Percentiles rank a stretch among this genome's conserved stretches.
phyloP scores from a whole-genome alignment of 129 eudicot species.

The Pittosporum tobira region DNA sequence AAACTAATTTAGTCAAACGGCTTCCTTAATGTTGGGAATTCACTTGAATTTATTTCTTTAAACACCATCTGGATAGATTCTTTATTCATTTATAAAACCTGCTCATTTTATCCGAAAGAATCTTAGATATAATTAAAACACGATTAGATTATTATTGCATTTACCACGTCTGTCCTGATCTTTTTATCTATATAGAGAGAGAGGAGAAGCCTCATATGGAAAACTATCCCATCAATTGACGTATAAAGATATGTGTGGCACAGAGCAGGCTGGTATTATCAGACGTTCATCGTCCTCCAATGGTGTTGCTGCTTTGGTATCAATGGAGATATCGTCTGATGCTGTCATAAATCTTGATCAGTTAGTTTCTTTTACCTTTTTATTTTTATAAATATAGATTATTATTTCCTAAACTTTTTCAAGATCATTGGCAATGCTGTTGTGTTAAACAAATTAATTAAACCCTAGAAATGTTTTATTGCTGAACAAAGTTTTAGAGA shows the following conservation, averaged over 20 bases:
- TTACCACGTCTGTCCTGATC: not conserved
- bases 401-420: too few relatives aligned
- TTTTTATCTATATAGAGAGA: not conserved
- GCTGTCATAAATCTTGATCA: slow-evolving; percentile 53
- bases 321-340: slow-evolving; percentile 16
- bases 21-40: too few relatives aligned
- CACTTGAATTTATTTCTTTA: too few relatives aligned
- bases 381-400: too few relatives aligned
- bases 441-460: not conserved
- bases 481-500: not conserved
- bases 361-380: too few relatives aligned
- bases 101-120: not conserved
- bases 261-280: slow-evolving; percentile 12
- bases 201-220: not conserved
- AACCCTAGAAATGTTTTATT: not conserved
- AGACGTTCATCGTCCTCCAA: not conserved
- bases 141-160: not conserved
- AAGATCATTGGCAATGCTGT: too few relatives aligned
- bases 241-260: slow-evolving; percentile 13
- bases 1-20: too few relatives aligned
- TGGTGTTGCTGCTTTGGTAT: not conserved
- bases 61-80: not conserved
- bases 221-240: not conserved
- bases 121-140: too few relatives aligned
- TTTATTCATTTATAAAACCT: not conserved